Evolutionary conservation across 2,329 filamentous ascomycete species (phyloP), one percentile per base, ranked within the genome.

Genomic region (Calonectria pseudoturangicola): DNA sequence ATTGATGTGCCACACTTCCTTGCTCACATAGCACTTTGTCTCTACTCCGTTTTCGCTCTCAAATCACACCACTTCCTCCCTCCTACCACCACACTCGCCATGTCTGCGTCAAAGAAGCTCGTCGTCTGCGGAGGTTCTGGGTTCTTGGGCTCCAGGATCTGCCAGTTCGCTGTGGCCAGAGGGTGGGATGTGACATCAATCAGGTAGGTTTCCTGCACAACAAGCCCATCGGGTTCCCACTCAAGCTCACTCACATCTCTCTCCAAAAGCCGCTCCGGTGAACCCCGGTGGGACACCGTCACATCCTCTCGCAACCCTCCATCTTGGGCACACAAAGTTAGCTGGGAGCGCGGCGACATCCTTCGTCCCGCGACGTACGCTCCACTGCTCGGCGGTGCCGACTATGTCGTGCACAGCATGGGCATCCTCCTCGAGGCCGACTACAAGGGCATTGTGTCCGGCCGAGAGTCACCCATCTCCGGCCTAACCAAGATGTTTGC

Each of bases 341-440:
- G 92, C 74, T 98, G 97, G 97, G 93, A 95, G 78, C 93, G 93
- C 76, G 96, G 93, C 80, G 95, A 98, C 85, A 93, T 98, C 77
- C 91, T 99, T 74, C 91, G 93, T 73, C 96, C 97, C 0, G 87
- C 90, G 0, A 94, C 94, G 21, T 99, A 98, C 86, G 91, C 90
- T 10, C 87, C 93, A 0, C 90, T 96, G 60, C 91, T 99, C 74
- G 90, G 91, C 77, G 91, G 90, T 70, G 94, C 95, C 73, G 92
- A 95, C 83, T 96, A 92, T 70, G 96, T 98, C 30, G 93, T 99
- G 58, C 97, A 99, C 88, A 95, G 90, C 81, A 96, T 98, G 93
- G 97, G 97, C 12, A 98, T 99, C 79, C 89, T 99, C 21, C 91
- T 99, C 12, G 97, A 99, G 87, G 95, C 96, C 63, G 97, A 99